Evolutionary conservation across 257 asterid species (phyloP).

Genomic region (Eustoma russellianum): DNA sequence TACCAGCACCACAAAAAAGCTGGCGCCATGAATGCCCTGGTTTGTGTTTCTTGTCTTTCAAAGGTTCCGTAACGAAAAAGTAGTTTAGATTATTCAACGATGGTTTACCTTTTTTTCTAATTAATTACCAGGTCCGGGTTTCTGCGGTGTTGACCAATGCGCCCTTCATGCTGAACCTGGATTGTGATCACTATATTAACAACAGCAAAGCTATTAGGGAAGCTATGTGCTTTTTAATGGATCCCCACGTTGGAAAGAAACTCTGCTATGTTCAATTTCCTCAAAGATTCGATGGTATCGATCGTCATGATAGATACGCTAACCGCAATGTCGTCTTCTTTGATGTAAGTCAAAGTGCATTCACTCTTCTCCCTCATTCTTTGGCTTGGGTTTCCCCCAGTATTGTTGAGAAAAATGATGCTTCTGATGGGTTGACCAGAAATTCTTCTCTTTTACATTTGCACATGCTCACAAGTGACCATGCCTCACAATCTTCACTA

Average conservation of each 20-base stretch:
- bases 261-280: constrained; percentile 85
- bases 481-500: no score
- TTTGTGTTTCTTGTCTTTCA: constrained; percentile 10
- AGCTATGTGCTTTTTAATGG: constrained; percentile 89
- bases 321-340: constrained; percentile 81
- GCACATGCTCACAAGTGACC: no score
- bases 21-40: constrained; percentile 83
- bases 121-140: constrained; percentile 49
- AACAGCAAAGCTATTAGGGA: constrained; percentile 78
- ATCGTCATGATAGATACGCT: constrained; percentile 82
- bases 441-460: no score
- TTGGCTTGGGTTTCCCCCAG: no score
- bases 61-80: no score
- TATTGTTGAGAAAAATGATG: no score
- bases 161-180: constrained; percentile 76
- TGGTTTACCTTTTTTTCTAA: not conserved
- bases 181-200: constrained; percentile 81
- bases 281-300: constrained; percentile 79
- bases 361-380: not conserved
- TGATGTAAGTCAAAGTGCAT: constrained; percentile 29
- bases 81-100: not conserved
- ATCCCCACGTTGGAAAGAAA: constrained; percentile 76
- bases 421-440: no score
- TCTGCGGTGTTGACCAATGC: constrained; percentile 82
- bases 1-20: constrained; percentile 84